Base-by-base conservation (phyloP, 176 grass and related monocot genomes). In the Stipa capillata region DNA sequence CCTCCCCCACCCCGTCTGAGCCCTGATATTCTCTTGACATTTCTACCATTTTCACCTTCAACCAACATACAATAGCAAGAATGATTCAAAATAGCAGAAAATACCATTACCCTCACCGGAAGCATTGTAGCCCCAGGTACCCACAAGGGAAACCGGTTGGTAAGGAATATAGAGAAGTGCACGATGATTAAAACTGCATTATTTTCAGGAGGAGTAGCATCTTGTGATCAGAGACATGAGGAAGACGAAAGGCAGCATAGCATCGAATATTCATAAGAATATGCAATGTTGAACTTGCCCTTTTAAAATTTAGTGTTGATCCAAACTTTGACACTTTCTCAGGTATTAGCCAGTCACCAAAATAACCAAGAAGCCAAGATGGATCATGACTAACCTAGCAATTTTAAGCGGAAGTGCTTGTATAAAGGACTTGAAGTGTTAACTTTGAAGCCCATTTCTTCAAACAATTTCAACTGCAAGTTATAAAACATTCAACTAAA, bases 391-490 rank as follows among this genome's bases (percentile, higher is more conserved):
- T 72, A 80, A 97, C 89, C 91, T 83, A 97, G 67, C 78, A 94
- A 51, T 84, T 97, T 94, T 66, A 97, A 88, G 64, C 91, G 91
- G 84, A 97, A 94, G 8, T 58, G 87, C 87, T 92, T 92, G 85
- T 97, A 97, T 7, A 90, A 80, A 75, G 94, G 80, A 77, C 74
- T 90, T 62, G 89, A 83, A 76, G 91, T 90, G 33, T 97, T 85
- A 81, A 94, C 89, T 79, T 80, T 94, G 69, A 94, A 97, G 24
- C 89, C 83, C 91, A 92, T 97, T 92, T 94, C 94, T 90, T 94
- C 91, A 82, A 97, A 97, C 16, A 94, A 72, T 83, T 92, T 92
- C 75, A 96, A 77, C 93, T 96, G 89, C 81, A 87, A 69, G 2
- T 48, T 47, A 66, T 17, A 82, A 33, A 5, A 76, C 17, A 53